A percentile compares a stretch with the other conserved stretches of the same genome.
Evolutionary conservation across 2,329 filamentous ascomycete species (phyloP).

Genomic region (Huntiella abstrusa): DNA sequence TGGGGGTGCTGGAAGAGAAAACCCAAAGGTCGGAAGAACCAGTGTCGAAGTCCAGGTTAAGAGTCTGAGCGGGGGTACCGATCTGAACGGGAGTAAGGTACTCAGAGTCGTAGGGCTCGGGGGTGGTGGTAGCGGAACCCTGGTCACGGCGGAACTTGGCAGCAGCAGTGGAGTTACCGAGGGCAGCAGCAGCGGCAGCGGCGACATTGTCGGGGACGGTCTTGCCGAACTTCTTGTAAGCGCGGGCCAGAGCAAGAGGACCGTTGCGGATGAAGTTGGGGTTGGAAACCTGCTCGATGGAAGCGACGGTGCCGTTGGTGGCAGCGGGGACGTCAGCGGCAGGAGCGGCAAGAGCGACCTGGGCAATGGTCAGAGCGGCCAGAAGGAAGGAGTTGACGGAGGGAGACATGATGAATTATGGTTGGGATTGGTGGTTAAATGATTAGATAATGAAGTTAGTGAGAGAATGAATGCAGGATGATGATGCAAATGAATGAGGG

Average conservation of each 20-base stretch:
- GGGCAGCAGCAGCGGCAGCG: constrained; percentile 13
- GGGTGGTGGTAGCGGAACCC: constrained; percentile 14
- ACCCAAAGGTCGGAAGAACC: constrained; percentile 25
- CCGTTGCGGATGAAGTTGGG: constrained; percentile 15
- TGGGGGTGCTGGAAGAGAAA: constrained; percentile 17
- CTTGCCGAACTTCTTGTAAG: constrained; percentile 19
- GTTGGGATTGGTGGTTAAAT: not conserved
- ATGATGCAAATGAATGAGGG: not conserved
- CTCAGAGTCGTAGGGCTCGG: constrained; percentile 7
- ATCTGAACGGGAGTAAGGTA: constrained; percentile 7
- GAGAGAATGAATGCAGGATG: not conserved
- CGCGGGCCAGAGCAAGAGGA: constrained; percentile 18
- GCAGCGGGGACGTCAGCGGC: not conserved
- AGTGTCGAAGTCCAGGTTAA: constrained; percentile 24
- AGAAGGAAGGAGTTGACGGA: constrained; percentile 6
- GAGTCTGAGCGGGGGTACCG: constrained; percentile 15
- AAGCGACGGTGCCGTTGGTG: constrained; percentile 4
- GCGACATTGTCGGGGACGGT: constrained; percentile 1
- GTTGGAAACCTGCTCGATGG: constrained; percentile 7
- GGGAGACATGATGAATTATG: constrained; percentile 5
- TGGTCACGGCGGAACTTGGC: constrained; percentile 14
- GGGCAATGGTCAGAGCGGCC: constrained; percentile 6
- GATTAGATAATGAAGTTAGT: not conserved
- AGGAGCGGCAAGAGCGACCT: constrained; percentile 4
- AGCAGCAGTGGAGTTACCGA: constrained; percentile 11